Evolutionary conservation across 257 asterid genomes (phyloP).

Genomic region (Parsonsia alboflavescens): DNA sequence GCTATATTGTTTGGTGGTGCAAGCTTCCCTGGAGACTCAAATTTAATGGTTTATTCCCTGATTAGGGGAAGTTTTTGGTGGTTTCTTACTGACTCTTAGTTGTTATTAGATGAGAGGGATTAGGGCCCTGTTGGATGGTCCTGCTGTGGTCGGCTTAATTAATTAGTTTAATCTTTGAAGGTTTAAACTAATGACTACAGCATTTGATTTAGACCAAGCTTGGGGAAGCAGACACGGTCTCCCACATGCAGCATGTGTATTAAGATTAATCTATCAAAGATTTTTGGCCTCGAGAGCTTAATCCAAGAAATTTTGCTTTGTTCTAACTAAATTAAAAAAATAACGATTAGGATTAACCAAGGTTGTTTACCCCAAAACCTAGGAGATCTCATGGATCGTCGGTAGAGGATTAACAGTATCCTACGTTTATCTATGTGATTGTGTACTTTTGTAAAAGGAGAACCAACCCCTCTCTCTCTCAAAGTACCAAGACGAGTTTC

Average conservation of each 20-base stretch:
- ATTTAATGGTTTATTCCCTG: neutral
- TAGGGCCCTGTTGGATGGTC: conserved; percentile 4
- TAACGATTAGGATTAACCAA: neutral
- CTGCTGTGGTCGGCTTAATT: conserved; percentile 7
- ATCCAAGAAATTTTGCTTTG: conserved; percentile 56
- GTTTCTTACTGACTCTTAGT: conserved; percentile 2
- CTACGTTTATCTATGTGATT: conserved; percentile 1
- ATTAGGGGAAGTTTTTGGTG: conserved; percentile 1
- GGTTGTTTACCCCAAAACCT: neutral
- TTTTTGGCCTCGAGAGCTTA: conserved; percentile 36
- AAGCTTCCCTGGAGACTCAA: conserved; percentile 16
- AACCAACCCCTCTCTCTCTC: neutral
- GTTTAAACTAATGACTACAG: conserved; percentile 10
- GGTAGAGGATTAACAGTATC: neutral
- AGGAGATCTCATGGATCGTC: conserved; percentile 34
- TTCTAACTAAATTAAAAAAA: conserved; percentile 20
- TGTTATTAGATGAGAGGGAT: neutral
- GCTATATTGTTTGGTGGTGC: conserved; percentile 6
- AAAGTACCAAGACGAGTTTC: conserved; percentile 9
- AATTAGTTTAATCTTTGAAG: conserved; percentile 18
- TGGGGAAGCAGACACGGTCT: conserved; percentile 34
- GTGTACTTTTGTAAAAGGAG: conserved; percentile 8
- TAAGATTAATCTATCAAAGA: conserved; percentile 48
- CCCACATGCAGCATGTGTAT: conserved; percentile 86
- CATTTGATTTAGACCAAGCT: conserved; percentile 20